Percentiles rank a stretch among this genome's conserved stretches.
phyloP scores from a whole-genome alignment of 2,329 filamentous ascomycete species.

The Colletotrichum kahawae region DNA sequence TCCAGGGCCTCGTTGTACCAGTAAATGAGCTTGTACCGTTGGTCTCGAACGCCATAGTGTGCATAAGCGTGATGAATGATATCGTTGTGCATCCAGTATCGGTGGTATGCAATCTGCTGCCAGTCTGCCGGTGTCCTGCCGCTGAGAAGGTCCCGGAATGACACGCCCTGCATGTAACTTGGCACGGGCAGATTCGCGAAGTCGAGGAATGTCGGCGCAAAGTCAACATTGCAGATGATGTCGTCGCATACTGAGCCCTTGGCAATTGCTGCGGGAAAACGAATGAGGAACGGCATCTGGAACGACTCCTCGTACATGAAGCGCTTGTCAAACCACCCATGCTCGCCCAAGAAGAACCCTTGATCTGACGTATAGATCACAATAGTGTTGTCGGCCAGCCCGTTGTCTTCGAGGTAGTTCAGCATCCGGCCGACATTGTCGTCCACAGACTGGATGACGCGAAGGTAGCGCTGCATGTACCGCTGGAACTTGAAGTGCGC shows the following conservation, averaged over 20 bases:
- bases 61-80: constrained; percentile 53
- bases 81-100: constrained; percentile 62
- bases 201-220: constrained; percentile 55
- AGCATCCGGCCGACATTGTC: constrained; percentile 56
- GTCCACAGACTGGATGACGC: constrained; percentile 56
- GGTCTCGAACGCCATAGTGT: constrained; percentile 57
- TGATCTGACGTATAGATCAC: constrained; percentile 61
- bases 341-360: constrained; percentile 61
- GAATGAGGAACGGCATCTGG: constrained; percentile 59
- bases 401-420: constrained; percentile 47
- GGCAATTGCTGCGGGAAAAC: constrained; percentile 47
- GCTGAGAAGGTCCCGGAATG: constrained; percentile 43
- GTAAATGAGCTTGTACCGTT: constrained; percentile 60
- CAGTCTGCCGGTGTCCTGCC: constrained; percentile 45
- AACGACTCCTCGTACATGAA: constrained; percentile 64
- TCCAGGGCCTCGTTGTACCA: constrained; percentile 59
- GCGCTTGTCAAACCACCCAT: constrained; percentile 63
- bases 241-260: constrained; percentile 46
- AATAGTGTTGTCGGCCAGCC: constrained; percentile 49
- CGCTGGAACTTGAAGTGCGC: constrained; percentile 61
- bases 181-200: constrained; percentile 45
- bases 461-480: constrained; percentile 61
- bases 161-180: constrained; percentile 56
- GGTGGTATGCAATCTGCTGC: constrained; percentile 58
- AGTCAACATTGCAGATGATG: constrained; percentile 60